Evolutionary conservation across 1,139 yeast genomes (phyloP).

Genomic region (Geotrichum klebahnii): DNA sequence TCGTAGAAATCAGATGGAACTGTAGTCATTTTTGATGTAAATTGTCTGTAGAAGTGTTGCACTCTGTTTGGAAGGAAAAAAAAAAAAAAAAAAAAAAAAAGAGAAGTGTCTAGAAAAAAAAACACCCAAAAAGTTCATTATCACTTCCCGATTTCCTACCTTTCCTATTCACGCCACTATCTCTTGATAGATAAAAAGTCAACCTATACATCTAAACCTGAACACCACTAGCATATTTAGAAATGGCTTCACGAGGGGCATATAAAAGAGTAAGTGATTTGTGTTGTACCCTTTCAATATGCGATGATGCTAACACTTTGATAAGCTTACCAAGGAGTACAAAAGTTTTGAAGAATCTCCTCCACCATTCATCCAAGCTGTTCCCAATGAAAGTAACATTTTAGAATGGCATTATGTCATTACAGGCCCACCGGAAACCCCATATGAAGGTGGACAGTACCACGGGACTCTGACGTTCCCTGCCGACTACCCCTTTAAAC

Average conservation of each 20-base stretch:
- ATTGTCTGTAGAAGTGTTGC: too few species aligned
- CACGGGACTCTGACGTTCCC: constrained; percentile 86
- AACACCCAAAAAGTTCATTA: too few species aligned
- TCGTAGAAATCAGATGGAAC: constrained; percentile 24
- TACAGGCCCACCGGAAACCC: constrained; percentile 83
- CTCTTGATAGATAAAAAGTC: too few species aligned
- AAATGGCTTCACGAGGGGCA: constrained; percentile 1
- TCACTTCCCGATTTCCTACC: too few species aligned
- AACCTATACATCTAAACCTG: too few species aligned
- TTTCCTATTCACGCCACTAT: too few species aligned
- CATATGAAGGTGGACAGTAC: constrained; percentile 81
- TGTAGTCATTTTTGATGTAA: neutral
- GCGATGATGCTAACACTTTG: too few species aligned
- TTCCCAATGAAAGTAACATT: constrained; percentile 75
- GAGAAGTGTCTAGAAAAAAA: too few species aligned
- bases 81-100: too few species aligned
- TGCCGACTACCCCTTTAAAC: constrained; percentile 82
- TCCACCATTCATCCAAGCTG: constrained; percentile 76
- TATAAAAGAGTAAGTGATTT: constrained; percentile 10
- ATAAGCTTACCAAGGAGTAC: constrained; percentile 70
- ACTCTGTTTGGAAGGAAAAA: too few species aligned
- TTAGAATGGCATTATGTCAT: constrained; percentile 76
- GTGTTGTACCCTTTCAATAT: too few species aligned
- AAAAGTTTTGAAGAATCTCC: constrained; percentile 68
- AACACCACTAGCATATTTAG: neutral